A percentile compares a stretch with the other conserved stretches of the same genome.
Conservation (phyloP, 164 flowering plant species). For the Piper longum region DNA sequence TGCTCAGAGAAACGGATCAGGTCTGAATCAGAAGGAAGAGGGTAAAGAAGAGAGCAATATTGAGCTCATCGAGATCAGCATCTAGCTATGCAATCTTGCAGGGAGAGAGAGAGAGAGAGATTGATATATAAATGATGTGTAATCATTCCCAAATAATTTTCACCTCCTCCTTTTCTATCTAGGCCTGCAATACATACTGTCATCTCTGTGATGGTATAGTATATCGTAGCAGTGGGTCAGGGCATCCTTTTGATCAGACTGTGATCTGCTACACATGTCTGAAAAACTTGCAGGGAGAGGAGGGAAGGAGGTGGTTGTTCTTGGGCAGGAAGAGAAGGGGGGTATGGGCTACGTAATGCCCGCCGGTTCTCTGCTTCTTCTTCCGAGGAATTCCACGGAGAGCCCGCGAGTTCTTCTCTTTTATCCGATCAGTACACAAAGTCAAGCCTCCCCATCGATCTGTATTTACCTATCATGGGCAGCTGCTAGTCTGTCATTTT, state of each 20-base stretch:
- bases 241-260: neutral
- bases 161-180: too few species aligned
- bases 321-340: too few species aligned
- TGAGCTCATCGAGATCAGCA: too few species aligned
- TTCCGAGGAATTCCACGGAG: neutral
- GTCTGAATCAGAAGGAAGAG: neutral
- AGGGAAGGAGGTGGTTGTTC: too few species aligned
- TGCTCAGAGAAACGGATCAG: neutral
- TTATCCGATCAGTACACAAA: neutral
- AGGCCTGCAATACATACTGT: neutral
- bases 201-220: neutral
- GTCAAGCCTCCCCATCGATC: neutral
- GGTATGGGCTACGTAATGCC: neutral
- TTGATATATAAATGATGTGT: constrained; percentile 2
- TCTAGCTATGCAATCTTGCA: too few species aligned
- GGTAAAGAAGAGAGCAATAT: neutral
- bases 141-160: constrained; percentile 8
- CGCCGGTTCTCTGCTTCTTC: neutral
- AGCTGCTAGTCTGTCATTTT: neutral
- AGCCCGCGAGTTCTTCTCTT: neutral
- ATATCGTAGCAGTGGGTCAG: neutral
- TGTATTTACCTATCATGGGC: neutral
- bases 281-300: too few species aligned
- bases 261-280: neutral
- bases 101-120: neutral